Base-by-base conservation (phyloP, 805 yeast species). In the Lachancea fermentati region DNA sequence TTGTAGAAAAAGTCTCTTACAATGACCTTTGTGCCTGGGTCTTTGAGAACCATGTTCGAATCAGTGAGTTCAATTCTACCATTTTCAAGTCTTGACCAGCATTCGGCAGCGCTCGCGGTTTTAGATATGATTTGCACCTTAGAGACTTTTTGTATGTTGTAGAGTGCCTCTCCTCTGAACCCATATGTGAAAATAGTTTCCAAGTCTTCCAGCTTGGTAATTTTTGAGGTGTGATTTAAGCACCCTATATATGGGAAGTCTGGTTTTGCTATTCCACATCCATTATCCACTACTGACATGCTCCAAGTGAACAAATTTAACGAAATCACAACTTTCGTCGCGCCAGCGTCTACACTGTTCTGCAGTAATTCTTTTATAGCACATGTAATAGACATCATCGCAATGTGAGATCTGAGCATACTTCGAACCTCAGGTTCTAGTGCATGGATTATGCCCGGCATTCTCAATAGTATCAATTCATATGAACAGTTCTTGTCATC, bases 151-250 rank as follows among this genome's bases (percentile, higher is more conserved):
- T 74, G 58, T 3, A 86, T 62, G 0, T 81, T 69, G 38, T 69
- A 65, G 13, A 86, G 48, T 0, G 93, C 83, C 49, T 80, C 84
- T 1, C 95, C 95, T 36, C 85, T 68, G 53, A 79, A 84, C 1
- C 95, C 95, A 47, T 69, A 74, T 0, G 81, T 74, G 1, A 39
- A 37, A 3, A 72, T 56, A 0, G 36, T 13, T 11, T 49, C 53
- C 25, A 81, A 50, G 15, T 71, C 75, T 1, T 59, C 60, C 22
- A 70, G 49, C 1, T 43, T 36, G 1, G 36, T 24, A 2, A 75
- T 32, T 49, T 81, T 85, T 0, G 89, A 79, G 0, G 91, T 81
- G 41, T 62, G 63, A 51, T 75, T 66, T 14, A 69, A 60, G 11
- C 46, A 36, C 0, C 83, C 87, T 1, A 83, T 52, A 2, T 48